Conservation (phyloP, 176 grass and related monocot species). For the Luzula sylvatica region DNA sequence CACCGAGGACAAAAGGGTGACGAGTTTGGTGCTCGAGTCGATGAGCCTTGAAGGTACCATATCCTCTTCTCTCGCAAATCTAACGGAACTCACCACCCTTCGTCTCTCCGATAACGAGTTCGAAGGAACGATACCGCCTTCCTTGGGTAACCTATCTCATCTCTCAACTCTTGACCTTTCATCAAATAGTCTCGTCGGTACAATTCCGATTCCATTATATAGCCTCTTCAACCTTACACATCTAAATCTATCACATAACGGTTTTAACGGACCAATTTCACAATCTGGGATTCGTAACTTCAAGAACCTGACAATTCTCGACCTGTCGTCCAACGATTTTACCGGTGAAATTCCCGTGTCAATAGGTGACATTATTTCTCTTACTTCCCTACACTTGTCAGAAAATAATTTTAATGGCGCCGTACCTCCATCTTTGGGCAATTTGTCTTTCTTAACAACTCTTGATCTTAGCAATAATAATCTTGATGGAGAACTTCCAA, state of each 20-base stretch:
- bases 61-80: conserved; percentile 32
- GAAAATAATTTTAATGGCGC: conserved; percentile 59
- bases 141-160: conserved; percentile 30
- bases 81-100: conserved; percentile 27
- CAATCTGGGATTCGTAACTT: conserved; percentile 30
- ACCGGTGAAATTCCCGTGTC: conserved; percentile 52
- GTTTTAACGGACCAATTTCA: conserved; percentile 49
- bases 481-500: conserved; percentile 48
- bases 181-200: conserved; percentile 38
- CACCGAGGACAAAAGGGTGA: not conserved
- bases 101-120: conserved; percentile 51
- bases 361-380: conserved; percentile 36
- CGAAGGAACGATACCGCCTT: conserved; percentile 41
- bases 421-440: conserved; percentile 55
- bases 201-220: conserved; percentile 38
- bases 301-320: conserved; percentile 33
- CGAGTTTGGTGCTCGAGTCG: conserved; percentile 4
- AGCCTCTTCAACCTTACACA: conserved; percentile 38
- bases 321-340: conserved; percentile 85
- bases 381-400: conserved; percentile 56
- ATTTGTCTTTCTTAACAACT: conserved; percentile 29
- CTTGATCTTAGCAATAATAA: conserved; percentile 76
- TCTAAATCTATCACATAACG: conserved; percentile 91
- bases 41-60: conserved; percentile 7
- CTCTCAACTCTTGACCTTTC: conserved; percentile 45